Base-by-base conservation (phyloP, 2,329 filamentous ascomycete genomes). In the Fusarium euwallaceae region DNA sequence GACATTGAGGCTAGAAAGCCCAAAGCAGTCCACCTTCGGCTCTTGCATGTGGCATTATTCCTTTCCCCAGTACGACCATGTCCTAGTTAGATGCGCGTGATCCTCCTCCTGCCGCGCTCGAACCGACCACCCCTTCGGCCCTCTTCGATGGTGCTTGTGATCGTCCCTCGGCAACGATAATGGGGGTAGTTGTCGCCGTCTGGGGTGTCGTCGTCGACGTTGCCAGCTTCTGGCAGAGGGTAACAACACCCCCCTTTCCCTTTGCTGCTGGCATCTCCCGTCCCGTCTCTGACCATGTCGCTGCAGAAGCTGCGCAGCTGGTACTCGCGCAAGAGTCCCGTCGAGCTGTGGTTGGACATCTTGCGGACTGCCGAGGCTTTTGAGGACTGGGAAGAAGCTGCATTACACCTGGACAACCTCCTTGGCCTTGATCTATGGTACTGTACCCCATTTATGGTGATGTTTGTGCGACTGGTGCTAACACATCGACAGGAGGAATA, bases 341-440 rank as follows among this genome's bases (percentile, higher is more conserved):
- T 89, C 59, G 90, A 93, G 73, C 84, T 91, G 64, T 92, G 94
- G 84, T 87, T 93, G 51, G 88, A 93, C 70, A 85, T 88, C 27
- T 86, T 97, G 58, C 88, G 87, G 63, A 88, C 90, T 68, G 93
- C 94, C 20, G 87, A 90, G 73, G 88, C 89, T 29, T 97, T 93
- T 80, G 94, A 97, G 79, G 93, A 97, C 80, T 98, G 95, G 95
- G 92, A 96, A 80, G 92, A 92, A 74, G 92, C 93, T n/a, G 94
- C 95, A 2, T 89, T 93, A 73, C 90, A 94, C 78, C 88, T 98
- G n/a, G 95, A 98, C 82, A 92, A 93, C 78, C 86, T 94, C 20
- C 87, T 95, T n/a, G 92, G 92, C 48, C 90, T 95, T 76, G 94
- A 97, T 83, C 83, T 95, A 71, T 98, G 94, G 94, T 94, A 85